Conservation (phyloP, 176 grass and related monocot genomes). For the barley (Hordeum vulgare) region MorexV3_pseudomolecules_assembly NC_058524.1:565362196-565362695, state of each 20-base stretch:
- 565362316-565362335: not conserved
- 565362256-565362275: not conserved
- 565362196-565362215: not conserved
- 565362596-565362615: no score
- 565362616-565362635: no score
- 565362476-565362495: not conserved
- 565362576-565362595: no score
- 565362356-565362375: constrained; percentile 15
- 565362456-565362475: not conserved
- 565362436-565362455: not conserved
- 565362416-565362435: not conserved
- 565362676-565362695: not conserved
- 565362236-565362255: not conserved
- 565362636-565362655: no score
- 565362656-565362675: no score
- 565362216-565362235: not conserved
- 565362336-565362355: constrained; percentile 19
- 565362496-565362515: not conserved
- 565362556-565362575: no score
- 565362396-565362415: not conserved
- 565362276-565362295: not conserved
- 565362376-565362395: constrained; percentile 7
- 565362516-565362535: not conserved
- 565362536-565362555: no score
- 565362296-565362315: not conserved